Base-by-base conservation (phyloP, 306 rosid genomes). In the Ormosia semicastrata region DNA sequence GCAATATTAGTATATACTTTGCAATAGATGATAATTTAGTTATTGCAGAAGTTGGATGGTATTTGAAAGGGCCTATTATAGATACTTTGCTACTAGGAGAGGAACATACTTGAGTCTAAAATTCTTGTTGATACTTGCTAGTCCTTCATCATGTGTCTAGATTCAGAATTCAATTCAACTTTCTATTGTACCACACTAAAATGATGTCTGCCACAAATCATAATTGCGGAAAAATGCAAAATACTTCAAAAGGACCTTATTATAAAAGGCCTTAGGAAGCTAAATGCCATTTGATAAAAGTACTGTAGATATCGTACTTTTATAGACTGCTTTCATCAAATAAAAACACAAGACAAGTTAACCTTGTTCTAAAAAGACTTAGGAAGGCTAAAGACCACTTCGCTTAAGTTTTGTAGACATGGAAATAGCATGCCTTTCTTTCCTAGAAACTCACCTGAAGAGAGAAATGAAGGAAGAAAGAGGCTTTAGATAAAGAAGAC, bases 401-500 rank as follows among this genome's bases (percentile, higher is more conserved):
- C 29, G 41, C 7, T 46, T 60, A 68, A 29, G 73, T 60, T 63
- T 11, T 66, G 17, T 60, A 33, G 82, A 59, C 40, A 34, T 67
- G 41, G 78, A 36, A 68, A 60, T 40, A 37, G 72, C 29, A 47
- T 36, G 39, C 40, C 58, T 39, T 59, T 40, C 5, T 76, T 68
- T 40, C 49, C 18, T 30, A 4, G 33, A 56, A 78, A 54, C 70
- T 34, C 65, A 36, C 14, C 57, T 39, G 73, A 73, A 39, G 56
- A 50, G 66, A 43, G 37, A 72, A 66, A 29, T 67, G 53, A 49
- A 37, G 37, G 14, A 43, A 33, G 8, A 40, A 34, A 39, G 47
- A 54, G 39, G 64, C 50, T 64, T 57, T 67, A 82, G 71, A 8
- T 52, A 54, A 68, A 67, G 53, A 65, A 9, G 69, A 56, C 44